Evolutionary conservation across 768 basidiomycete genomes (phyloP).

Genomic region (Boletus edulis): DNA sequence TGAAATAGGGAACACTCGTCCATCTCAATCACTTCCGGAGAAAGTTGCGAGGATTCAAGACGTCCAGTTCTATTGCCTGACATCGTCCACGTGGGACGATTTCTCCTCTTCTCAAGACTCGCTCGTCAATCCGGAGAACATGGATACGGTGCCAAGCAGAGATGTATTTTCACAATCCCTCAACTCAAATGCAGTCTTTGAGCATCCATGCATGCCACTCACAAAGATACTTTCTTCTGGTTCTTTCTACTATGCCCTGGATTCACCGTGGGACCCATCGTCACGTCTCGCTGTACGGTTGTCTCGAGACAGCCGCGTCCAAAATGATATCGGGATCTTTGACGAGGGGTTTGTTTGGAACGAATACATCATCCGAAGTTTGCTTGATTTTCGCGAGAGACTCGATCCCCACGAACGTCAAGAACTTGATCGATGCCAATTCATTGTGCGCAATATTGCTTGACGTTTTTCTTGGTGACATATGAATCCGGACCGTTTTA

Average conservation of each 20-base stretch:
- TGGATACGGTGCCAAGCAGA: constrained; percentile 43
- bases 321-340: constrained; percentile 56
- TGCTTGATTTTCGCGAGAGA: constrained; percentile 84
- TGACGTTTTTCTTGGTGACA: constrained; percentile 4
- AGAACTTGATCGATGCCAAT: constrained; percentile 80
- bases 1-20: constrained; percentile 69
- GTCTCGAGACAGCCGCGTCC: constrained; percentile 42
- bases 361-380: constrained; percentile 79
- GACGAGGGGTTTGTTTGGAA: constrained; percentile 96
- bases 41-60: constrained; percentile 82
- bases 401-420: constrained; percentile 66
- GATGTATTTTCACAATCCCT: constrained; percentile 45
- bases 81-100: constrained; percentile 84
- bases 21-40: constrained; percentile 55
- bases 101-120: constrained; percentile 50
- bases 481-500: constrained; percentile 30
- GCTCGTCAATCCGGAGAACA: constrained; percentile 53
- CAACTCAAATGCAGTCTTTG: constrained; percentile 53
- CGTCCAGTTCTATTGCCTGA: constrained; percentile 87
- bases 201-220: constrained; percentile 89
- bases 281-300: constrained; percentile 75
- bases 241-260: constrained; percentile 88
- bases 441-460: constrained; percentile 58
- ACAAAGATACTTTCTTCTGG: constrained; percentile 90
- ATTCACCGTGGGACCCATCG: constrained; percentile 86